These are phyloP conservation scores for Scenedesmus sp. DNA, from an alignment of 163 green algal species.

Conservation along the genomic window DNA sequence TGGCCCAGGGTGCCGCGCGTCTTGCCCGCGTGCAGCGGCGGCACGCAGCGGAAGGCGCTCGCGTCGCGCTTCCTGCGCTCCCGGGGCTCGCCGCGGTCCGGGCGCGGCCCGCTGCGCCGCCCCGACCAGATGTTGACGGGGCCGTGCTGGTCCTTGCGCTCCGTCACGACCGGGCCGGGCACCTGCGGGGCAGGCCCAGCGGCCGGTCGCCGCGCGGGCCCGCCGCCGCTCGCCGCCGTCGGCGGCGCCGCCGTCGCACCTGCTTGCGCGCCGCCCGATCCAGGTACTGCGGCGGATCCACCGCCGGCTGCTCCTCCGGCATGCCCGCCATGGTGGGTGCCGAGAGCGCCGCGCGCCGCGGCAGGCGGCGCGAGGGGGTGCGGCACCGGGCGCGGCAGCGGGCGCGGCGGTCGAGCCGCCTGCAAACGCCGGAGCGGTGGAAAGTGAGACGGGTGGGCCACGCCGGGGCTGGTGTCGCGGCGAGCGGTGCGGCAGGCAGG, in stretches of 20 bases:
- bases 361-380: too few species aligned
- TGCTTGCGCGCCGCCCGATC: constrained; percentile 26
- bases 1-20: constrained; percentile 52
- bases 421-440: too few species aligned
- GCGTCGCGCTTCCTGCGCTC: constrained; percentile 5
- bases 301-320: constrained; percentile 27
- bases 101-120: background rate
- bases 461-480: too few species aligned
- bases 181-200: background rate
- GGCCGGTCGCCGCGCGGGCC: too few species aligned
- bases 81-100: background rate
- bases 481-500: background rate
- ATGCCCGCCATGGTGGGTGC: background rate
- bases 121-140: constrained; percentile 40
- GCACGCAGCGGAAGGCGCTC: constrained; percentile 51
- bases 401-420: too few species aligned
- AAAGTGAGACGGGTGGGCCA: too few species aligned
- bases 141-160: background rate
- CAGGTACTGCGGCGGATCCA: constrained; percentile 31
- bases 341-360: too few species aligned
- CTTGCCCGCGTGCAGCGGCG: constrained; percentile 48
- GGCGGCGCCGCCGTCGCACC: too few species aligned
- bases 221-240: too few species aligned
- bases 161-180: constrained; percentile 14
- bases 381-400: too few species aligned